Evolutionary conservation across 495 filamentous ascomycete species (phyloP), one percentile per base, ranked within the genome.

Genomic region (Pseudomonodictys pantanalensis): DNA sequence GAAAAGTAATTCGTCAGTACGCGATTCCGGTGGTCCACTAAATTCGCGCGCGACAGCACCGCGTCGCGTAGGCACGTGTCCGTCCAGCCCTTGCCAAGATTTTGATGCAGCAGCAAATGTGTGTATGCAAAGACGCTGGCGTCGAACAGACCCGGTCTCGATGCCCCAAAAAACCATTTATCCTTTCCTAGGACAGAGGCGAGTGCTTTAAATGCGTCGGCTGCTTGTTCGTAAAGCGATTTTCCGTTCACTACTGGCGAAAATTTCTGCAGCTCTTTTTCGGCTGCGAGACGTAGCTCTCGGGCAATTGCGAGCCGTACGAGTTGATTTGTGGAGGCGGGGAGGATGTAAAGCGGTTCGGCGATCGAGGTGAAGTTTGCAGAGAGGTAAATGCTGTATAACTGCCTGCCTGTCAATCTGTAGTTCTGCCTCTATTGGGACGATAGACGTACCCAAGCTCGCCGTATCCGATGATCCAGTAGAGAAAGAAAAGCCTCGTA

Each of bases 81-180:
- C 20, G 53, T 35, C 87, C 86, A 90, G 3, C 73, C 59, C 2
- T 58, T 60, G 4, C 61, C 79, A 63, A 86, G 69, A 2, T 59
- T 64, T 8, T 81, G 74, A 60, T 87, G 81, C 58, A 95, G 68
- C 28, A 97, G 78, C 18, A 96, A 69, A 70, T 92, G 81, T n/a
- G 89, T 91, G 72, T 96, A 98, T 23, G 89, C 86, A 76, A 96
- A 97, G 22, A 97, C 83, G 54, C 79, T 83, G 24, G 92, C 90
- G 72, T 98, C 93, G 64, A 98, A 90, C 11, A 91, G 66, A 0
- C 83, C 81, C 1, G 93, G 90, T 24, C 73, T 76, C 9, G 73
- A 68, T 2, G 74, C 75, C 3, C 76, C 79, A 72, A 90, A 90
- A 70, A 91, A 91, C 75, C 86, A 88, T 30, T 78, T 61, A 42